Evolutionary conservation across 2,329 filamentous ascomycete species (phyloP).

Genomic region (Zalaria obscura): DNA sequence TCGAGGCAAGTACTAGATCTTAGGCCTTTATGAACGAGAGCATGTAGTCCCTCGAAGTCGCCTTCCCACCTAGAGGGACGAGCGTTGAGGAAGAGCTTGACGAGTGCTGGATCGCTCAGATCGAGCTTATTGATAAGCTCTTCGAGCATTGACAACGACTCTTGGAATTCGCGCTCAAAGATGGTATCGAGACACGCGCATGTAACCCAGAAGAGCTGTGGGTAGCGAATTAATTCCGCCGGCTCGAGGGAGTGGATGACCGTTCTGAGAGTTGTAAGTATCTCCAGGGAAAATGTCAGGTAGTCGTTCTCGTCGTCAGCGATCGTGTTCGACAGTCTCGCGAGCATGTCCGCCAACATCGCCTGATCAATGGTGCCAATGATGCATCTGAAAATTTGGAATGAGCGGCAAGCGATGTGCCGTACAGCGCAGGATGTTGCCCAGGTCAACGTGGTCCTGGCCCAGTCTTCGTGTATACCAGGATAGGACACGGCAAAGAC

Average conservation of each 20-base stretch:
- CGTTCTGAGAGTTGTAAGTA: constrained; percentile 82
- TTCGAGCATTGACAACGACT: constrained; percentile 82
- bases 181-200: constrained; percentile 94
- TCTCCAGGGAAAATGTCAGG: constrained; percentile 95
- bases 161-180: constrained; percentile 87
- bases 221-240: constrained; percentile 71
- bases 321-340: constrained; percentile 87
- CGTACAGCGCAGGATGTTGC: constrained; percentile 92
- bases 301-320: constrained; percentile 88
- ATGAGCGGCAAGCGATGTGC: constrained; percentile 89
- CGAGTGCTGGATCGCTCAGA: constrained; percentile 53
- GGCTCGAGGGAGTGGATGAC: constrained; percentile 75
- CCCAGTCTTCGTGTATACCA: constrained; percentile 75
- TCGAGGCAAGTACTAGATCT: constrained; percentile 75
- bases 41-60: constrained; percentile 71
- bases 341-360: constrained; percentile 96
- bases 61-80: constrained; percentile 83
- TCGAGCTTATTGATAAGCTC: constrained; percentile 75
- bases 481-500: constrained; percentile 79
- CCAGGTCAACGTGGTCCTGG: constrained; percentile 80
- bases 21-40: constrained; percentile 79
- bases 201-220: constrained; percentile 94
- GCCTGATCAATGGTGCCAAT: constrained; percentile 77
- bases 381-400: constrained; percentile 93
- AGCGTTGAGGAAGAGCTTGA: constrained; percentile 59